phyloP scores from a whole-genome alignment of 2,329 filamentous ascomycete genomes.

The Fusarium foetens region DNA sequence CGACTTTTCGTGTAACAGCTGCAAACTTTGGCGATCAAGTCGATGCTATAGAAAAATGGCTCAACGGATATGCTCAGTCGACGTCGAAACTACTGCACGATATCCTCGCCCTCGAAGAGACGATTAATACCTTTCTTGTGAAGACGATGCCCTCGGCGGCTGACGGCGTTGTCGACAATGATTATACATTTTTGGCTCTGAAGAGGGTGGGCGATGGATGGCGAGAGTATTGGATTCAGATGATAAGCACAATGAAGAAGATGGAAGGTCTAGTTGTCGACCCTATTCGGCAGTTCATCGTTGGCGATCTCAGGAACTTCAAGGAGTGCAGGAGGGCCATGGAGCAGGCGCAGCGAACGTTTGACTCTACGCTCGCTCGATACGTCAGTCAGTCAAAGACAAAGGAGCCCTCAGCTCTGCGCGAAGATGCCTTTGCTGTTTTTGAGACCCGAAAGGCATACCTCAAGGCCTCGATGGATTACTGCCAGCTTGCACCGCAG shows the following conservation, averaged over 20 bases:
- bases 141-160: constrained; percentile 81
- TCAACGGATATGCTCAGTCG: constrained; percentile 69
- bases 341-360: constrained; percentile 83
- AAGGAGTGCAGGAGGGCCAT: constrained; percentile 83
- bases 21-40: constrained; percentile 92
- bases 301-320: constrained; percentile 82
- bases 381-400: constrained; percentile 89
- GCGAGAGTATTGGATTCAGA: constrained; percentile 85
- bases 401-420: constrained; percentile 89
- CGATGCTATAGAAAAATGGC: constrained; percentile 91
- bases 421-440: constrained; percentile 95
- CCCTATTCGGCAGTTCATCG: constrained; percentile 81
- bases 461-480: constrained; percentile 92
- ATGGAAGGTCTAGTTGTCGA: constrained; percentile 82
- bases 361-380: constrained; percentile 82
- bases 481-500: constrained; percentile 87
- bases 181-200: constrained; percentile 90
- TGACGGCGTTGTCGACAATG: constrained; percentile 90
- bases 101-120: constrained; percentile 79
- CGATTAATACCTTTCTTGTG: constrained; percentile 79
- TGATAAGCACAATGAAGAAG: constrained; percentile 78
- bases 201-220: constrained; percentile 86
- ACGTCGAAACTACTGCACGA: constrained; percentile 67
- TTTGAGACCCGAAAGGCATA: constrained; percentile 93
- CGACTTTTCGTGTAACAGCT: constrained; percentile 89